Base-by-base conservation (phyloP, 352 stramenopile genomes). In the Globisporangium spiculum region DNA sequence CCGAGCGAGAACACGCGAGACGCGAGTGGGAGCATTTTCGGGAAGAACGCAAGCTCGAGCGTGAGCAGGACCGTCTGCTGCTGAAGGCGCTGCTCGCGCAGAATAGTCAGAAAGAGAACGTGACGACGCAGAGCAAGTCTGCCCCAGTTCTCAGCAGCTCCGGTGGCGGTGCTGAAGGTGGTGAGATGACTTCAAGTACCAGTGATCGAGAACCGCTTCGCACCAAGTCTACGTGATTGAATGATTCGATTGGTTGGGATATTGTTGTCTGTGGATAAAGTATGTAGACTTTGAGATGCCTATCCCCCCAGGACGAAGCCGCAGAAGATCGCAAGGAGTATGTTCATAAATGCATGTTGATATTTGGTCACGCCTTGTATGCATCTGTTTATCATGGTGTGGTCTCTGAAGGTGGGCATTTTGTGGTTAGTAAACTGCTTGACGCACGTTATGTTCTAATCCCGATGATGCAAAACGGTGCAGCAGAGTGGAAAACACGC, bases 1-100 rank as follows among this genome's bases (percentile, higher is more conserved):
- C 20, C 22, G 55, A 65, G 41, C 58, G 65, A 34, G 65, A 69
- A 46, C 58, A 58, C 30, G 18, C 53, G 9, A 22, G 27, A 7
- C 53, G 34, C 18, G 62, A 69, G 56, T 65, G 44, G 44, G 44
- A 64, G 32, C 41, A 50, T 22, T 57, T 65, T 18, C 58, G 65
- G 10, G 65, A 69, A 53, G 65, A 69, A 57, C 58, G 64, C 12
- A 52, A 59, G 32, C 38, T 48, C 10, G 64, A 64, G 30, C 56
- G 64, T 14, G 64, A 63, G 41, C 64, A 69, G 22, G 44, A 63
- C 3, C 64, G 55, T 0, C 20, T 63, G 38, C 55, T 69, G 14
- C 46, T 69, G n/a, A 38, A 63, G 26, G 55, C 41, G 27, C 18
- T 69, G 27, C 12, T 58, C 1, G 62, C 62, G 22, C 62, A 67